phyloP scores from a whole-genome alignment of 768 basidiomycete genomes.

The Termitomyces sp. region DNA sequence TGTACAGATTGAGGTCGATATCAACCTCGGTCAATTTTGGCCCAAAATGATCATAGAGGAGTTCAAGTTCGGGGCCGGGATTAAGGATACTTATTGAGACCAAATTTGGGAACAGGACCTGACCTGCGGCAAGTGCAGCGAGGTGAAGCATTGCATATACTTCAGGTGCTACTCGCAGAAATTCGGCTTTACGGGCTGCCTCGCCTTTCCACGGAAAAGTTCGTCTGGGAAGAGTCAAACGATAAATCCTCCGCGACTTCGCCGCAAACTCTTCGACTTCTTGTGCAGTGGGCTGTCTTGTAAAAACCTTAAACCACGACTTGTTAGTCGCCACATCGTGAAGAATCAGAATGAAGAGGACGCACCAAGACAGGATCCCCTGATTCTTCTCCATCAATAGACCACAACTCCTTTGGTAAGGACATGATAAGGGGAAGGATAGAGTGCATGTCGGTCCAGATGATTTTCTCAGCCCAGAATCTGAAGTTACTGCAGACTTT shows the following conservation, averaged over 20 bases:
- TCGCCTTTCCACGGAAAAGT: background rate
- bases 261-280: background rate
- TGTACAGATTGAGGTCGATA: background rate
- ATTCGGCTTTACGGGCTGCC: background rate
- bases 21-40: background rate
- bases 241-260: background rate
- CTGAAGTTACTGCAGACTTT: background rate
- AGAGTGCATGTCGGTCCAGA: constrained; percentile 4
- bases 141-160: background rate
- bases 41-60: background rate
- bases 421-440: background rate
- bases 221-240: background rate
- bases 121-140: background rate
- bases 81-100: background rate
- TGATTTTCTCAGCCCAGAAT: background rate
- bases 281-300: background rate
- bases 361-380: background rate
- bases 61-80: background rate
- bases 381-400: background rate
- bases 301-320: background rate
- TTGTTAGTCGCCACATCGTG: background rate
- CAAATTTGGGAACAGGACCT: background rate
- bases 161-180: background rate
- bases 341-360: background rate
- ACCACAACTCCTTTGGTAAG: background rate